Conservation (phyloP, 345 rosid species). For the Hibiscus syriacus region DNA sequence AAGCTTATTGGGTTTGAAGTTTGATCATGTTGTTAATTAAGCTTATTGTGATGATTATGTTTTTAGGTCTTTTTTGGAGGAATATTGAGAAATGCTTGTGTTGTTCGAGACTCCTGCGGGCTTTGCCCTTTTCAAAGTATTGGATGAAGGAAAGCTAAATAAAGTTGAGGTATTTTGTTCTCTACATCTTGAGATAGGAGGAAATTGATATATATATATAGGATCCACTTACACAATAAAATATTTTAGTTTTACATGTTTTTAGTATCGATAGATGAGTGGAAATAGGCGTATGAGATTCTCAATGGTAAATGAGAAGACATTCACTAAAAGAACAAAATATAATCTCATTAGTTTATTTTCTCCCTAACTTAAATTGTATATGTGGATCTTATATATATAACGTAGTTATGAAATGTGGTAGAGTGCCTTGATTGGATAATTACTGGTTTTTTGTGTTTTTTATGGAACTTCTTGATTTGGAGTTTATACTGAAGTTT, state of each 20-base stretch:
- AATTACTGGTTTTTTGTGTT: neutral
- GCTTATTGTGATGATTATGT: slow-evolving; percentile 11
- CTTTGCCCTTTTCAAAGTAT: slow-evolving; percentile 65
- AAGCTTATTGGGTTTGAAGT: neutral
- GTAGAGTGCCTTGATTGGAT: neutral
- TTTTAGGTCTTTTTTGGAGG: neutral
- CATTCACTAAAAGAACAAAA: too few relatives aligned
- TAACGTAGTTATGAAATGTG: neutral
- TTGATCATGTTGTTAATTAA: neutral
- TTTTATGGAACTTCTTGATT: neutral
- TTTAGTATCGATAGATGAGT: too few relatives aligned
- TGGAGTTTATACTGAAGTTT: neutral
- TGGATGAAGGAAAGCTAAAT: slow-evolving; percentile 73
- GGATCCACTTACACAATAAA: too few relatives aligned
- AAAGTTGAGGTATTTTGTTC: slow-evolving; percentile 50
- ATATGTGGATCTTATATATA: too few relatives aligned
- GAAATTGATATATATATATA: too few relatives aligned
- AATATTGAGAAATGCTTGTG: slow-evolving; percentile 41
- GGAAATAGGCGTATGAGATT: too few relatives aligned
- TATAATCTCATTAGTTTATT: too few relatives aligned
- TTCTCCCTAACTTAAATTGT: too few relatives aligned
- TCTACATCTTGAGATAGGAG: neutral
- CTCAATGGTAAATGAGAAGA: too few relatives aligned
- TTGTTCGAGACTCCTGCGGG: slow-evolving; percentile 74
- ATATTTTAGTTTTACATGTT: too few relatives aligned